Evolutionary conservation across 257 asterid species (phyloP).

Genomic region (Ilex asprella): DNA sequence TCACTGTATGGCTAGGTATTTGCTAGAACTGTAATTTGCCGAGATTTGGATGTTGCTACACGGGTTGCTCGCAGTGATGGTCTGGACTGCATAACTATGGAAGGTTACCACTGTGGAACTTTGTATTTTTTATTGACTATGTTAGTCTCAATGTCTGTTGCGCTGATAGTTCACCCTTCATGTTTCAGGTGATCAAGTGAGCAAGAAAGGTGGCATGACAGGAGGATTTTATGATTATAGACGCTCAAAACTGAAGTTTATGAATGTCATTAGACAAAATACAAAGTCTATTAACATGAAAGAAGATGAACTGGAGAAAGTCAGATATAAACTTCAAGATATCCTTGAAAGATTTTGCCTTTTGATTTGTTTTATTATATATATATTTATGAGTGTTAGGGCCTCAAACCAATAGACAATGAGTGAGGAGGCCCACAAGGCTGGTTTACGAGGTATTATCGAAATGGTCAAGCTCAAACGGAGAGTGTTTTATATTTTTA

Average conservation of each 20-base stretch:
- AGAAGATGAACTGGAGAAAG: slow-evolving; percentile 51
- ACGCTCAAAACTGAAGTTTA: slow-evolving; percentile 79
- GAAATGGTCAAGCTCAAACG: too few species aligned
- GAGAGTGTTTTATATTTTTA: slow-evolving; percentile 3
- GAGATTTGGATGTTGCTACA: slow-evolving; percentile 94
- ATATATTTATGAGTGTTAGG: not conserved
- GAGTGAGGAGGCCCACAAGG: too few species aligned
- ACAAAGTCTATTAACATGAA: slow-evolving; percentile 39
- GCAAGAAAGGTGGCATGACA: slow-evolving; percentile 99
- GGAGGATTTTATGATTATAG: slow-evolving; percentile 94
- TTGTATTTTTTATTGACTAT: slow-evolving; percentile 14
- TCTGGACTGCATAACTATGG: slow-evolving; percentile 93
- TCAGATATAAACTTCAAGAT: slow-evolving; percentile 69
- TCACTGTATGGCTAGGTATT: slow-evolving; percentile 50
- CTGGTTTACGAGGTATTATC: too few species aligned
- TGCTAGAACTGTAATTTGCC: slow-evolving; percentile 90
- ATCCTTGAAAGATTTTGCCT: slow-evolving; percentile 49
- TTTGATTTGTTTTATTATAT: slow-evolving; percentile 8
- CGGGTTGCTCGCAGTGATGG: slow-evolving; percentile 82
- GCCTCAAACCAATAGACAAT: too few species aligned
- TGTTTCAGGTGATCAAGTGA: slow-evolving; percentile 90
- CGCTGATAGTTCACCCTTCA: slow-evolving; percentile 16
- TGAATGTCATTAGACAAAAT: slow-evolving; percentile 66
- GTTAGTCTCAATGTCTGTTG: slow-evolving; percentile 12
- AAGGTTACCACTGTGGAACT: slow-evolving; percentile 44